These are phyloP conservation scores for Scalesia atractyloides DNA, from an alignment of 129 eudicot species.

Conservation along the genomic window DNA sequence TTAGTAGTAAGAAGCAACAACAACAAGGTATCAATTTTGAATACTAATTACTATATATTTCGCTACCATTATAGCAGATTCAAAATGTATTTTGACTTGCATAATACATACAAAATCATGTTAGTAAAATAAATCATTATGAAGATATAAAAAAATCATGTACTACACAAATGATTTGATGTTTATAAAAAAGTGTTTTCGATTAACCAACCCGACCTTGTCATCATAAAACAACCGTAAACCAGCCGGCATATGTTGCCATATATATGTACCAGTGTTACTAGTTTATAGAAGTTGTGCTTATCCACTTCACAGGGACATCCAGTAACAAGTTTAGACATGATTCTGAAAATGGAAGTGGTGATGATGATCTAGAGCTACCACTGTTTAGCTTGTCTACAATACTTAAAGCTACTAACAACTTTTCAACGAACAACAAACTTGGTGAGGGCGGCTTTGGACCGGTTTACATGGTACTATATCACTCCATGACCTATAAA, in stretches of 20 bases:
- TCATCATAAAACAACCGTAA: not conserved
- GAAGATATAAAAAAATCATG: too few relatives aligned
- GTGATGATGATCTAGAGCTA: conserved; percentile 33
- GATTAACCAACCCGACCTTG: too few relatives aligned
- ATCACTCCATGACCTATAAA: not conserved
- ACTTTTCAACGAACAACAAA: not conserved
- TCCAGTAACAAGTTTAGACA: not conserved
- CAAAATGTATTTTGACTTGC: too few relatives aligned
- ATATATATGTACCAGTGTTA: not conserved
- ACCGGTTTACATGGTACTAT: not conserved
- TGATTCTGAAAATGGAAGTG: not conserved
- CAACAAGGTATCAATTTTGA: conserved; percentile 1
- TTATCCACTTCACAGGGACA: conserved; percentile 10
- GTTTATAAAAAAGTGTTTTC: too few relatives aligned
- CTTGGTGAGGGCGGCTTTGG: conserved; percentile 7
- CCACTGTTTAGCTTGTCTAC: conserved; percentile 30
- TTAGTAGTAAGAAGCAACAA: conserved; percentile 12
- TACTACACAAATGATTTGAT: too few relatives aligned
- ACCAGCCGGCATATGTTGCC: not conserved
- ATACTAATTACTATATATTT: not conserved
- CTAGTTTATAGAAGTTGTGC: not conserved
- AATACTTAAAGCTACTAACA: conserved; percentile 1
- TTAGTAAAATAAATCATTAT: too few relatives aligned
- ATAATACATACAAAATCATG: too few relatives aligned
- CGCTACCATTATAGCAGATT: not conserved